Percentiles rank a stretch among this genome's conserved stretches.
Evolutionary conservation across 139 green algal species (phyloP).

Genomic region (Tetraselmis chui): DNA sequence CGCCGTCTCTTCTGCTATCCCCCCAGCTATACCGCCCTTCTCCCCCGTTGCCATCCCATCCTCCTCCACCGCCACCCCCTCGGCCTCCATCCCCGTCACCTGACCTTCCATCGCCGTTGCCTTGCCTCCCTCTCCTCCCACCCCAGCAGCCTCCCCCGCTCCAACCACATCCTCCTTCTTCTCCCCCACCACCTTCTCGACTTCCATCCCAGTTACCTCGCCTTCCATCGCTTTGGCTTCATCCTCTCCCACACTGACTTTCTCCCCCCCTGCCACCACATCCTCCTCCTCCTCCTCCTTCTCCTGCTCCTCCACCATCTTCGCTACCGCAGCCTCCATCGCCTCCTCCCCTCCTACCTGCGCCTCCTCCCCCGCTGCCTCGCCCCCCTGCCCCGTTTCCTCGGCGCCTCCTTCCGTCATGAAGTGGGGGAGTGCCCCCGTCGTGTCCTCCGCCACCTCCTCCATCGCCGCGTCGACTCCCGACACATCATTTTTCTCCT

Average conservation of each 20-base stretch:
- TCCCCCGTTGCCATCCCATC: background rate
- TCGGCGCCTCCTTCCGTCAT: no score
- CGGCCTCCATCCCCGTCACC: background rate
- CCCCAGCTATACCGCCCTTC: background rate
- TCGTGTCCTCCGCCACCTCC: background rate
- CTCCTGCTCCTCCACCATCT: background rate
- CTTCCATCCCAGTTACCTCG: no score
- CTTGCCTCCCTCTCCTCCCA: background rate
- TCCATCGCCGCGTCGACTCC: background rate
- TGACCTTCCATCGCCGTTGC: background rate
- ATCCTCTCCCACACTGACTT: no score
- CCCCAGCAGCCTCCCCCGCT: background rate
- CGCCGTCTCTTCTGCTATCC: no score
- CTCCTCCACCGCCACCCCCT: background rate
- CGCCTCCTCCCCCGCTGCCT: background rate
- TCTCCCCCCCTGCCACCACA: background rate
- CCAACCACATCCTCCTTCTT: background rate
- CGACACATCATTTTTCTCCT: background rate
- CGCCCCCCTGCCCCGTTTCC: no score
- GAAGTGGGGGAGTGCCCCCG: no score
- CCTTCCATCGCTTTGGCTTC: background rate
- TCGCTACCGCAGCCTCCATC: background rate
- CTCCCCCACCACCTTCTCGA: background rate
- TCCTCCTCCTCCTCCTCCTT: background rate
- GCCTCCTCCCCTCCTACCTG: background rate